Conservation (phyloP, 495 filamentous ascomycete species). For the Talaromyces adpressus region DNA sequence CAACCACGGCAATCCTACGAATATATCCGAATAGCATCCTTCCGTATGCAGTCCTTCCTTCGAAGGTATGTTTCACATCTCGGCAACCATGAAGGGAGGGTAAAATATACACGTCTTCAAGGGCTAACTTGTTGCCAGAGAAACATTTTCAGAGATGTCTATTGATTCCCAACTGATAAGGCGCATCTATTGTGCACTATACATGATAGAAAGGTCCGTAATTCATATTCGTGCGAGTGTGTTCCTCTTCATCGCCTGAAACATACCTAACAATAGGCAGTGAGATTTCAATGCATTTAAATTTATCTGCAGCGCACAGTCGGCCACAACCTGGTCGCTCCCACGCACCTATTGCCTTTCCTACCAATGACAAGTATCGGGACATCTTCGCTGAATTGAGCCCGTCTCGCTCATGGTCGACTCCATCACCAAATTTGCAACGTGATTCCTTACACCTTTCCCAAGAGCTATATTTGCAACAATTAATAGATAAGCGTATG, state of each 20-base stretch:
- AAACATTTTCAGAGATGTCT: neutral
- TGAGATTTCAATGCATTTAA: slow-evolving; percentile 7
- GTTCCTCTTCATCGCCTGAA: neutral
- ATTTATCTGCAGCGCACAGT: neutral
- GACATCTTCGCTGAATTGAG: neutral
- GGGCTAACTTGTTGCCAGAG: neutral
- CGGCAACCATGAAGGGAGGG: neutral
- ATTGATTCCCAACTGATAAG: neutral
- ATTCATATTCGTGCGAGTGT: neutral
- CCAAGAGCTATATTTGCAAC: slow-evolving; percentile 1
- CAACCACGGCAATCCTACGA: slow-evolving; percentile 4
- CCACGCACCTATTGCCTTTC: neutral
- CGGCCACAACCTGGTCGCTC: slow-evolving; percentile 1
- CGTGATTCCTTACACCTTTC: slow-evolving; percentile 1
- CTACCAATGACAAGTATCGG: neutral
- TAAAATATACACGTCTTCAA: neutral
- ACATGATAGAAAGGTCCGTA: slow-evolving; percentile 6
- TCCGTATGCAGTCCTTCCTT: slow-evolving; percentile 2
- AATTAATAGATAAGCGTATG: neutral
- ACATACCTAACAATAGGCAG: slow-evolving; percentile 5
- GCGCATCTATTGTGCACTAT: slow-evolving; percentile 3
- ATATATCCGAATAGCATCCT: slow-evolving; percentile 3
- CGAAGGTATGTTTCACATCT: slow-evolving; percentile 6
- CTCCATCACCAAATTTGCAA: neutral
- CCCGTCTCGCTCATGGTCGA: slow-evolving; percentile 2